Percentiles rank a stretch among this genome's conserved stretches.
These are phyloP conservation scores for Cadophora sp. DNA, from an alignment of 2,329 filamentous ascomycete species.

Conservation along the genomic window DNA sequence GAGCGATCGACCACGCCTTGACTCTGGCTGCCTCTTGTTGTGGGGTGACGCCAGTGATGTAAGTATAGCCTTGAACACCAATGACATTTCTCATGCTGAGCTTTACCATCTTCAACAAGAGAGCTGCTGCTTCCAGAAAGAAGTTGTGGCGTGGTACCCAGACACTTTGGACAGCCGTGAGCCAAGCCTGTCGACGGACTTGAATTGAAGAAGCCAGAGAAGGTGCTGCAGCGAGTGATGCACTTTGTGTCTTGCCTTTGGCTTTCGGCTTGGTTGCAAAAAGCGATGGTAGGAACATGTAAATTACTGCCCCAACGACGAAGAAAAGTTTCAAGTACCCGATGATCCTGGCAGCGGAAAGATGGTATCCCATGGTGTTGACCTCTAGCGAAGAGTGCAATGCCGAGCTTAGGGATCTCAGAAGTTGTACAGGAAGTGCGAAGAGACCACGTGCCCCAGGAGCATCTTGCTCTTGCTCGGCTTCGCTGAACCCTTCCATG, in stretches of 20 bases:
- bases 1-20: conserved; percentile 91
- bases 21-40: conserved; percentile 87
- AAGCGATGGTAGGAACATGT: conserved; percentile 61
- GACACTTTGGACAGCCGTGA: conserved; percentile 89
- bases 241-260: conserved; percentile 57
- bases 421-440: conserved; percentile 65
- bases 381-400: conserved; percentile 51
- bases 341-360: conserved; percentile 53
- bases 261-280: conserved; percentile 51
- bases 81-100: conserved; percentile 80
- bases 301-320: conserved; percentile 60
- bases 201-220: conserved; percentile 83
- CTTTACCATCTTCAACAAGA: conserved; percentile 81
- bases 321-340: conserved; percentile 60
- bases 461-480: conserved; percentile 66
- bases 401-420: conserved; percentile 55
- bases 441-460: conserved; percentile 71
- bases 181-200: conserved; percentile 87
- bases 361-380: conserved; percentile 60
- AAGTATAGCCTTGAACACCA: conserved; percentile 78
- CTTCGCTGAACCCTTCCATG: conserved; percentile 75
- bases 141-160: conserved; percentile 91
- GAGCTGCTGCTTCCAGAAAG: conserved; percentile 81
- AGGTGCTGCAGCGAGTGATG: conserved; percentile 60
- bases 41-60: conserved; percentile 78